Percentiles rank a stretch among this genome's conserved stretches.
Conservation (phyloP, 805 yeast genomes). For the Lachancea kluyveri region DNA sequence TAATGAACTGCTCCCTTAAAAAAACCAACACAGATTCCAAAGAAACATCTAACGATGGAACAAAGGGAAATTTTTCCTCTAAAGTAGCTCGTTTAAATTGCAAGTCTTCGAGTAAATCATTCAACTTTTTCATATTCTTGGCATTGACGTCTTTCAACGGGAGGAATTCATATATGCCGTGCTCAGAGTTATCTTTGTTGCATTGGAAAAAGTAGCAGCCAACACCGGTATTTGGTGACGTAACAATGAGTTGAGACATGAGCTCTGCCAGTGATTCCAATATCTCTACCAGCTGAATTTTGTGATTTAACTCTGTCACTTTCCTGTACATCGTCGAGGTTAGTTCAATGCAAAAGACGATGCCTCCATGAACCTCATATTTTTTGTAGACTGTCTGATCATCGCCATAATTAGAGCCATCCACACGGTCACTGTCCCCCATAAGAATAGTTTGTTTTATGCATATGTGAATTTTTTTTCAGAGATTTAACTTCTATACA, state of each 20-base stretch:
- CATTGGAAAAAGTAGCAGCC: slow-evolving; percentile 65
- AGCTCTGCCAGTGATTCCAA: slow-evolving; percentile 54
- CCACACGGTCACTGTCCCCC: too few relatives aligned
- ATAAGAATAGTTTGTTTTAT: too few relatives aligned
- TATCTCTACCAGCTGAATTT: slow-evolving; percentile 44
- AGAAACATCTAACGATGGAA: slow-evolving; percentile 20
- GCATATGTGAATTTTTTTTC: too few relatives aligned
- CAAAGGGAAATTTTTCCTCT: slow-evolving; percentile 27
- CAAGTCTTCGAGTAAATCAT: slow-evolving; percentile 44
- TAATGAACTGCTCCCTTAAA: slow-evolving; percentile 49
- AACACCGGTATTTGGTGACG: slow-evolving; percentile 62
- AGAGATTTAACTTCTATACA: too few relatives aligned
- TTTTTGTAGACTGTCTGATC: slow-evolving; percentile 15
- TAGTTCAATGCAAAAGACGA: slow-evolving; percentile 56
- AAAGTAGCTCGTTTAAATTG: slow-evolving; percentile 20
- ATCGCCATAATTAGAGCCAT: too few relatives aligned
- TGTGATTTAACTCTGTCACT: slow-evolving; percentile 29
- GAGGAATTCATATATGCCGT: slow-evolving; percentile 46
- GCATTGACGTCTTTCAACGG: slow-evolving; percentile 49
- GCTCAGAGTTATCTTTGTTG: slow-evolving; percentile 30
- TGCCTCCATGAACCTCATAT: slow-evolving; percentile 54
- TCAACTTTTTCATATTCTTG: slow-evolving; percentile 49
- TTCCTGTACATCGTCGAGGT: slow-evolving; percentile 39
- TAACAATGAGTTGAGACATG: slow-evolving; percentile 58
- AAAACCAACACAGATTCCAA: slow-evolving; percentile 42